Conservation (phyloP, 306 rosid genomes). For the Ziziphus jujuba region DNA sequence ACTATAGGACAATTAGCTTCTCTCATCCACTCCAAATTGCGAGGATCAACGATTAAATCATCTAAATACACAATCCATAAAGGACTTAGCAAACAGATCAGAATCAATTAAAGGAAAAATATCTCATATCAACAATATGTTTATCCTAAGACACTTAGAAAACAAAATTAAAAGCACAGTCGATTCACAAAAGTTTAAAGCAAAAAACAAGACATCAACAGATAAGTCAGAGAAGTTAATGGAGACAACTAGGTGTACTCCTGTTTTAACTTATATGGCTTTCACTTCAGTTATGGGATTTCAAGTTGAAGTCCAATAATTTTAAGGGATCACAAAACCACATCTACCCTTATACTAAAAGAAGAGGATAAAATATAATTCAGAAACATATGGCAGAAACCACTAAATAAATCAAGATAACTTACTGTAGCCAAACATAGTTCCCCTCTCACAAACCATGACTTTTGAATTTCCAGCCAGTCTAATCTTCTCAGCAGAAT, state of each 20-base stretch:
- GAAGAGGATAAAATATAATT: not conserved
- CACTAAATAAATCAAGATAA: slow-evolving; percentile 20
- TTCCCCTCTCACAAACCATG: slow-evolving; percentile 98
- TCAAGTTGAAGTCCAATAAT: not conserved
- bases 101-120: not conserved
- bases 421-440: slow-evolving; percentile 99
- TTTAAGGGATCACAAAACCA: not conserved
- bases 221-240: too few relatives aligned
- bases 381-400: slow-evolving; percentile 11
- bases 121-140: not conserved
- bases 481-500: slow-evolving; percentile 89
- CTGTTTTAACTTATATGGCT: too few relatives aligned
- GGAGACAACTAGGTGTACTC: too few relatives aligned
- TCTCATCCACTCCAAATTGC: slow-evolving; percentile 88
- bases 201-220: not conserved
- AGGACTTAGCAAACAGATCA: not conserved
- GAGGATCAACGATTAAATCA: slow-evolving; percentile 96
- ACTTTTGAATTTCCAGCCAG: slow-evolving; percentile 94
- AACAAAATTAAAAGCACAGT: not conserved
- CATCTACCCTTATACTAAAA: not conserved
- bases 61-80: slow-evolving; percentile 41
- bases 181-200: not conserved
- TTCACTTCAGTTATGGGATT: too few relatives aligned
- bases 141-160: not conserved
- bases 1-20: slow-evolving; percentile 93